Evolutionary conservation across 1,284 basidiomycete genomes (phyloP).

Genomic region (Chondrostereum purpureum): DNA sequence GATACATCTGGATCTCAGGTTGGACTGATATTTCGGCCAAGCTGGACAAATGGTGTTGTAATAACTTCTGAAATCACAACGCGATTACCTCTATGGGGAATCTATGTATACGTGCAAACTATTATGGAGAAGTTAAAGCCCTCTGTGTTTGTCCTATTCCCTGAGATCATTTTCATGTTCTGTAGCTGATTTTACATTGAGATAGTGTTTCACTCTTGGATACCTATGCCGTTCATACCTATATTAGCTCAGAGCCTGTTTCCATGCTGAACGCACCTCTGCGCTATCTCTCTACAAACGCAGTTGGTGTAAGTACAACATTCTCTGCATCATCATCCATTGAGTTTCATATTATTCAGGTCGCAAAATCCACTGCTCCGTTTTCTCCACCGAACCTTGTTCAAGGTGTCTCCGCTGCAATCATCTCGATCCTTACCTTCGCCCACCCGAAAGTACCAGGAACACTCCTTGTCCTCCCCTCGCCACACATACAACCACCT

Average conservation of each 20-base stretch:
- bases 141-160: slow-evolving; percentile 37
- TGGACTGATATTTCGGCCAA: slow-evolving; percentile 43
- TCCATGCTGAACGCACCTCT: slow-evolving; percentile 40
- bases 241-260: slow-evolving; percentile 35
- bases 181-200: not conserved
- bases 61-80: slow-evolving; percentile 49
- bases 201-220: slow-evolving; percentile 47
- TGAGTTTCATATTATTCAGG: too few species aligned
- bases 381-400: slow-evolving; percentile 57
- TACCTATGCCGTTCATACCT: slow-evolving; percentile 43
- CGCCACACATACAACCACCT: slow-evolving; percentile 33
- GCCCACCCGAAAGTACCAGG: slow-evolving; percentile 12
- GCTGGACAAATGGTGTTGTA: slow-evolving; percentile 39
- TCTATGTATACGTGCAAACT: slow-evolving; percentile 40
- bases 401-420: slow-evolving; percentile 48
- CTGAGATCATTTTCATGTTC: too few species aligned
- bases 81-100: slow-evolving; percentile 43
- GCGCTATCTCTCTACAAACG: slow-evolving; percentile 54
- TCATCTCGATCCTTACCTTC: slow-evolving; percentile 32
- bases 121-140: slow-evolving; percentile 42
- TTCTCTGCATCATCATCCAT: too few species aligned
- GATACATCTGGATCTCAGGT: slow-evolving; percentile 28
- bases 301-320: too few species aligned
- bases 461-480: slow-evolving; percentile 44
- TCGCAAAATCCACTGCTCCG: slow-evolving; percentile 20